Evolutionary conservation across 805 yeast genomes (phyloP), one percentile per base, ranked within the genome.

Genomic region (Yueomyces sinensis): DNA sequence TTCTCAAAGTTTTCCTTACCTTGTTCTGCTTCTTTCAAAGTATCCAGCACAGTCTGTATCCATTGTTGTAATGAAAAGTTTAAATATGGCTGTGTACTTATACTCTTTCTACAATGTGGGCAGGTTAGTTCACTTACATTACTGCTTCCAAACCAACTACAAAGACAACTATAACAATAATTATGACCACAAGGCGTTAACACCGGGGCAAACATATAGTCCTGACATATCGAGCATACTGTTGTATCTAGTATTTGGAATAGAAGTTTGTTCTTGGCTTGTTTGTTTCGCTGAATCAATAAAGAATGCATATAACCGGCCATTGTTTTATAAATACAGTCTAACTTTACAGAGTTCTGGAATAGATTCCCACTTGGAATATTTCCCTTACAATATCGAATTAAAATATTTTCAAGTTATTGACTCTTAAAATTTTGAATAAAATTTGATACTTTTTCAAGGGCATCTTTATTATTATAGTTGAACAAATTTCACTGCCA

Each of bases 181-280:
- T 79, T 70, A 49, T 81, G 91, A 2, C 89, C 89, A 58, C 91
- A 81, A 11, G 62, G 52, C 0, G 74, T 61, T 44, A 72, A 59
- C 45, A 74, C 71, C 2, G 91, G 89, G 2, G 68, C 67, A 41
- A 64, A 68, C 79, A 80, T 73, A 33, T 69, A 56, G 34, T 80
- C 89, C 25, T 76, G 74, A 47, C 91, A 81, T 9, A 81, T 66
- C 5, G 78, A 64, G 49, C 91, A 81, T 24, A 48, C 33, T 5
- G 58, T 37, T 17, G 56, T 49, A 13, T 58, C 60, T 13, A 53
- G 30, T 4, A 57, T 27, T 15, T 46, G 42, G 9, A 34, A 27
- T 20, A 50, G 32, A 7, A 46, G 16, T 25, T 36, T 37, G 17
- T 40, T 40, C 25, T 38, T 45, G 14, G 36, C 29, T 28, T 38